Conservation (phyloP, 768 basidiomycete species). For the Dioszegia hungarica region DNA sequence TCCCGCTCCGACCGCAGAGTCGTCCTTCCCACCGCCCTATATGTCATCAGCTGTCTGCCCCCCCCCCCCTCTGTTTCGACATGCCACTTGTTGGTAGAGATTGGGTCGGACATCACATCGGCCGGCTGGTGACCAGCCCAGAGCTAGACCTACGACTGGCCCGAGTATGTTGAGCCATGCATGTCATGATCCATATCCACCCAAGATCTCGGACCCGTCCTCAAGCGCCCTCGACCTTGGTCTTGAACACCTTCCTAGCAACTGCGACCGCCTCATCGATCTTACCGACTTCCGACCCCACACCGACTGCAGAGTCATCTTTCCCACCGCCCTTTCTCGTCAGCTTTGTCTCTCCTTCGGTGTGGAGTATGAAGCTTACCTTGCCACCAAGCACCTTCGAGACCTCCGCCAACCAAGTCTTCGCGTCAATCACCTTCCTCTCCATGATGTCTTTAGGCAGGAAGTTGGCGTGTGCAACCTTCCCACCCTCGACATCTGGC, state of each 20-base stretch:
- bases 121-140: too few species aligned
- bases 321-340: constrained; percentile 78
- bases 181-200: too few species aligned
- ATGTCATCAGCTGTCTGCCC: not conserved
- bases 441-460: constrained; percentile 61
- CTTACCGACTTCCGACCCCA: constrained; percentile 64
- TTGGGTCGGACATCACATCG: too few species aligned
- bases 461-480: constrained; percentile 82
- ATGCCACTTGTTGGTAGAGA: too few species aligned
- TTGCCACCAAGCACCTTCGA: constrained; percentile 82
- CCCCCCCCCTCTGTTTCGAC: too few species aligned
- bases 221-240: constrained; percentile 36
- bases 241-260: constrained; percentile 53
- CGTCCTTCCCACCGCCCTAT: constrained; percentile 97
- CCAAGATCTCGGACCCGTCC: not conserved
- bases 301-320: constrained; percentile 84
- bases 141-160: too few species aligned
- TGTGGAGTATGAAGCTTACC: constrained; percentile 52
- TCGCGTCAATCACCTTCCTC: constrained; percentile 65
- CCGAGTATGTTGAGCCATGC: too few species aligned
- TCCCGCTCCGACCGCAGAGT: constrained; percentile 84
- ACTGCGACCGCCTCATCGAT: constrained; percentile 63
- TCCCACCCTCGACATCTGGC: constrained; percentile 62
- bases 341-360: not conserved
- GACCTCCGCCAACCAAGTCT: constrained; percentile 78